Evolutionary conservation across 257 asterid species (phyloP), one percentile per base, ranked within the genome.

Genomic region (Ocimum tenuiflorum): DNA sequence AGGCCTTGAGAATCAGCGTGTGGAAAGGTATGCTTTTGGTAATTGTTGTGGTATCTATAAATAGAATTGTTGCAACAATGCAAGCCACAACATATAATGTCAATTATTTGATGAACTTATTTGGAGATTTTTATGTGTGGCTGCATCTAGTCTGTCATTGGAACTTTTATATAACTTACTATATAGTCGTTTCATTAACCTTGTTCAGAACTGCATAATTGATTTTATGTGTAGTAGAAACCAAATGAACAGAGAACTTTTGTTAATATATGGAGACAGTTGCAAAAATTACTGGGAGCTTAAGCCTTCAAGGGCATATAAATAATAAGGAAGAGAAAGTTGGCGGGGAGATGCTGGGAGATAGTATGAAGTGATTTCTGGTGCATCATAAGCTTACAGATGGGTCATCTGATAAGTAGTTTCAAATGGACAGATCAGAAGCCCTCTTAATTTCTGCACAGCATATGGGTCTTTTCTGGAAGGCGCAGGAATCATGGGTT

Each of bases 1-100:
- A 94, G 81, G 97, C 99, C 77, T 77, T 94, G 85, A 81, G 96
- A 63, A 94, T 94, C 67, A 94, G 99, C 41, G 99, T 94, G 48
- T 94, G 99, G 99, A 78, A 94, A 89, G 99, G 99, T 92, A 61
- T 24, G 74, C 19, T 35, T 31, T 55, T 54, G 36, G 55, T 60
- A 39, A 20, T n/a, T 6, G 12, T 20, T 60, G 18, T 41, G 36
- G 13, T 43, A 43, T 43, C 19, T n/a, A 13, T n/a, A 13, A 27
- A n/a, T n/a, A n/a, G n/a, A n/a, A 27, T 27, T 27, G 31, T 27
- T 27, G 31, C 31, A 27, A 27, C 31, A 27, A 27, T 27, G 31
- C 31, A 27, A 27, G 4, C 31, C 31, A 27, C 31, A 27, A 27
- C 31, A 27, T 27, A 27, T 27, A 27, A 27, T 27, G 4, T 27